Base-by-base conservation (phyloP, 176 grass and related monocot genomes). In the Bolboschoenus planiculmis region DNA sequence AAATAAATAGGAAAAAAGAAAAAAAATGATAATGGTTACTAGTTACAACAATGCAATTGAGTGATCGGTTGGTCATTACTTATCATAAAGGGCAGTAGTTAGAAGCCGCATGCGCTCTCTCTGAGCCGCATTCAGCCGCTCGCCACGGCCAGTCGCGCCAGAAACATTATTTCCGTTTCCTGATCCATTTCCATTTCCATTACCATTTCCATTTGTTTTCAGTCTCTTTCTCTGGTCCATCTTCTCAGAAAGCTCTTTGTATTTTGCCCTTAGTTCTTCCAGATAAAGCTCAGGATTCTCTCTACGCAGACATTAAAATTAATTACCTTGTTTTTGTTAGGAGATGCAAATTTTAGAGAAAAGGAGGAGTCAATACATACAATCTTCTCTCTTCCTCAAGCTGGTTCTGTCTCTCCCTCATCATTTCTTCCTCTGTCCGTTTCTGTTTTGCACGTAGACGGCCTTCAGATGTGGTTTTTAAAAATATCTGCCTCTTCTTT, bases 231-330 rank as follows among this genome's bases (percentile, higher is more conserved):
- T 93, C 61, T 90, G 91, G 53, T 95, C 96, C 8, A 91, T 83
- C 85, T 90, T 99, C 56, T 99, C 96, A 81, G 73, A 87, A 78
- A 99, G 87, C 70, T 93, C 90, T 56, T 63, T 88, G 80, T 93
- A 95, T 85, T 86, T 81, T 26, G 75, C 79, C 78, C 82, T 87
- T 56, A 95, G 85, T 79, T 99, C 90, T 74, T 99, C 96, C 53
- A 95, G 86, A 83, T 99, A 99, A 61, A 99, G 68, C 50, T 99
- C 96, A 61, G 96, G 92, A 81, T 99, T 99, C 50, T 95, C 92
- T 82, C 96, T 99, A 82, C 29, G 83, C 67, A 40, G 31, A 88
- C 56, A 39, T 57, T 54, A 54, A 58, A 85, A 82, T 43, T 51
- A 85, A 78, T 68, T 39, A 85, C 39, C 26, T 80, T 59, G 42